phyloP scores from a whole-genome alignment of 2,329 filamentous ascomycete genomes.

The Venturia carpophila region DNA sequence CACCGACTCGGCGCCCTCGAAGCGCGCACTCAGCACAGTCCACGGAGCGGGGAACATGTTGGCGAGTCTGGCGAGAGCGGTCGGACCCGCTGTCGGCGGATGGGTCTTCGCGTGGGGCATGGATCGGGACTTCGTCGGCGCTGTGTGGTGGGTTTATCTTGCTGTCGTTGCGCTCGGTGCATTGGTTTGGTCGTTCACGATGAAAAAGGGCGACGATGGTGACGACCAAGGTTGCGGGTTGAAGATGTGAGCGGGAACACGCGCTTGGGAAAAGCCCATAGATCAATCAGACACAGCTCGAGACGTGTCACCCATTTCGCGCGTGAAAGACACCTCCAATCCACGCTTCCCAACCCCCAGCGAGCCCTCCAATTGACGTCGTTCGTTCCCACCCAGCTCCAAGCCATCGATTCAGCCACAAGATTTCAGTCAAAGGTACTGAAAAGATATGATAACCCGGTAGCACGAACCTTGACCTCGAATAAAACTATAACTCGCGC shows the following conservation, averaged over 20 bases:
- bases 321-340: no score
- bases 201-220: slow-evolving; percentile 6
- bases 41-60: slow-evolving; percentile 48
- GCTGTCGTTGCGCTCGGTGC: slow-evolving; percentile 26
- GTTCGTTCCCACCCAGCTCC: no score
- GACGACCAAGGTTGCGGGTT: not conserved
- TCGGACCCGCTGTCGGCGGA: slow-evolving; percentile 45
- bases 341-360: no score
- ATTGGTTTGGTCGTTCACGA: slow-evolving; percentile 16
- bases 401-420: no score
- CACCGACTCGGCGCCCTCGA: slow-evolving; percentile 54
- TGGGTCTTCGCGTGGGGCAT: slow-evolving; percentile 42
- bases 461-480: no score
- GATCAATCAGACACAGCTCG: slow-evolving; percentile 24
- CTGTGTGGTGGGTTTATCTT: slow-evolving; percentile 38
- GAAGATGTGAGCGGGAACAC: no score
- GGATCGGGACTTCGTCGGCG: slow-evolving; percentile 40
- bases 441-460: no score
- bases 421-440: no score
- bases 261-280: no score
- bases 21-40: slow-evolving; percentile 50
- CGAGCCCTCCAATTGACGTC: no score
- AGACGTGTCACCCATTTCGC: no score
- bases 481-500: no score
- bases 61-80: slow-evolving; percentile 40